Evolutionary conservation across 345 rosid genomes (phyloP).

Genomic region (Mercurialis annua): DNA sequence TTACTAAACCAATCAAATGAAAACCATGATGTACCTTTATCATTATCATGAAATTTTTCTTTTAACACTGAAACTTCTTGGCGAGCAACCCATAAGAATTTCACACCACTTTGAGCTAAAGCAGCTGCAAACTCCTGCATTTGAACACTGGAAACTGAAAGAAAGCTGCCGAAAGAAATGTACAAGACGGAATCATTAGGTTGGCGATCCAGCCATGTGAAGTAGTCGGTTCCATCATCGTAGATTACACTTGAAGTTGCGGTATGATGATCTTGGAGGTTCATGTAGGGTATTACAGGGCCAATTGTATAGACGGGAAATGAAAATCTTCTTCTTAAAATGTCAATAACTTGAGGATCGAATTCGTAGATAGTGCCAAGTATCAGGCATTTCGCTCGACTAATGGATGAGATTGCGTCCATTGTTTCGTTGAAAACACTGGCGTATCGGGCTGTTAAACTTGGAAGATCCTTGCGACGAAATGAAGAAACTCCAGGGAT

Average conservation of each 20-base stretch:
- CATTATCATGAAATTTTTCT: not conserved
- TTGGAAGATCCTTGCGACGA: constrained; percentile 1
- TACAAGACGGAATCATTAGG: constrained; percentile 16
- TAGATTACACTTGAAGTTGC: not conserved
- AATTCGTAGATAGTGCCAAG: constrained; percentile 12
- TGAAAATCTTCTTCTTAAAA: not conserved
- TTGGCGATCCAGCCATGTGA: constrained; percentile 17
- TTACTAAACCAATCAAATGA: too few species aligned
- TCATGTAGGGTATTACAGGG: too few species aligned
- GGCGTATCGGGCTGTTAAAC: not conserved
- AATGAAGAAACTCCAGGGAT: constrained; percentile 6
- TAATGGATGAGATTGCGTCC: not conserved
- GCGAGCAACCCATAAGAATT: constrained; percentile 13
- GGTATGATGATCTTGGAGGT: too few species aligned
- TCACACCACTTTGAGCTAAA: not conserved
- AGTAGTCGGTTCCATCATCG: not conserved
- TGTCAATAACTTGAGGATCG: constrained; percentile 5
- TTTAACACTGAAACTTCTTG: not conserved
- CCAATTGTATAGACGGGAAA: constrained; percentile 12
- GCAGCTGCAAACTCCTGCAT: constrained; percentile 17
- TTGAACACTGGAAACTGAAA: constrained; percentile 12
- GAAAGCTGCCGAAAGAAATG: constrained; percentile 17
- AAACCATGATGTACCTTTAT: too few species aligned
- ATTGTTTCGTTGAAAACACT: not conserved
- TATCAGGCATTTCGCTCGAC: constrained; percentile 10